Percentiles rank a stretch among this genome's conserved stretches.
phyloP scores from a whole-genome alignment of 257 asterid genomes.

The Solanum virginianum region DNA sequence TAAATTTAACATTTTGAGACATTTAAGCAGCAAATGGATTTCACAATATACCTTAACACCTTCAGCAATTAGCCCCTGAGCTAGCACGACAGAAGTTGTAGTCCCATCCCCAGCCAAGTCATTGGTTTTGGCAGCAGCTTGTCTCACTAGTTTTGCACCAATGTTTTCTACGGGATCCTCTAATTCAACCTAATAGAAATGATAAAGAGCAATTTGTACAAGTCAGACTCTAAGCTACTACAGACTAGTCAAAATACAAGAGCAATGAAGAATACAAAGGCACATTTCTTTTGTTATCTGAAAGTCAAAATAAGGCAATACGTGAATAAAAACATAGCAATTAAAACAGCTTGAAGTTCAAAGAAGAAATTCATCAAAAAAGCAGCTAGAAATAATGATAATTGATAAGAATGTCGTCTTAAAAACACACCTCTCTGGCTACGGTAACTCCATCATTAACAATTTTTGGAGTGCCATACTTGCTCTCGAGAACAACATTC shows the following conservation, averaged over 20 bases:
- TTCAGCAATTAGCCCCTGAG: slow-evolving; percentile 93
- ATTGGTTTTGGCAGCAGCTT: slow-evolving; percentile 96
- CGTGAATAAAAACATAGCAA: background rate
- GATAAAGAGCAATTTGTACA: background rate
- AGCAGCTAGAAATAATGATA: background rate
- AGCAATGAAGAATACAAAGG: background rate
- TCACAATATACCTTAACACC: slow-evolving; percentile 70
- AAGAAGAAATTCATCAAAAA: background rate
- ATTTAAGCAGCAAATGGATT: background rate
- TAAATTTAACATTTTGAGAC: background rate
- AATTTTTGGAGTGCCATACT: slow-evolving; percentile 92
- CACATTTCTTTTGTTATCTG: background rate
- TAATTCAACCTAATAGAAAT: slow-evolving; percentile 58
- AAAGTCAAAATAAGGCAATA: background rate
- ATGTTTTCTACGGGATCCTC: slow-evolving; percentile 97
- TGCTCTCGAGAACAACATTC: slow-evolving; percentile 94
- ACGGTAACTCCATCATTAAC: slow-evolving; percentile 98
- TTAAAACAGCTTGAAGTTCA: background rate
- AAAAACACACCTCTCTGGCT: slow-evolving; percentile 60
- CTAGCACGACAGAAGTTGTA: slow-evolving; percentile 96
- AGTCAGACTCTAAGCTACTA: background rate
- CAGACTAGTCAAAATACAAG: background rate
- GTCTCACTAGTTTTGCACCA: slow-evolving; percentile 94
- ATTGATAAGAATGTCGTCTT: background rate
- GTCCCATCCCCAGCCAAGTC: slow-evolving; percentile 99